Percentiles rank a stretch among this genome's conserved stretches.
Conservation (phyloP, 345 rosid species). For the Erysimum cheiranthoides region DNA sequence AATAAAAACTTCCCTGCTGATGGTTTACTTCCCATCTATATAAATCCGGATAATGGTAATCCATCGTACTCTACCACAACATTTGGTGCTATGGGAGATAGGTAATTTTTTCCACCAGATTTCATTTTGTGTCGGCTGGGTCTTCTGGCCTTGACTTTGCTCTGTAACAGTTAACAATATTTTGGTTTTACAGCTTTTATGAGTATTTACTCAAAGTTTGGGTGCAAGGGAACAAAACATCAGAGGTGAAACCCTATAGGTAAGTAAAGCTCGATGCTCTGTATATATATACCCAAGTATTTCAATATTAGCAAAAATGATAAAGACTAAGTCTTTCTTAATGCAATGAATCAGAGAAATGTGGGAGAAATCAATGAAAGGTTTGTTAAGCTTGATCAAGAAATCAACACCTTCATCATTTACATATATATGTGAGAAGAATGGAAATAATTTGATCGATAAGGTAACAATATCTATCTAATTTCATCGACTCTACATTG, state of each 20-base stretch:
- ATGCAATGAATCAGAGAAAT: slow-evolving; percentile 67
- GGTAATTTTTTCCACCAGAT: slow-evolving; percentile 53
- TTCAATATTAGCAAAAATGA: neutral
- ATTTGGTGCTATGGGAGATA: slow-evolving; percentile 99
- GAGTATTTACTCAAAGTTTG: slow-evolving; percentile 98
- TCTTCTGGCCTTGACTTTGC: slow-evolving; percentile 9
- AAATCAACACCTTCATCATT: slow-evolving; percentile 89
- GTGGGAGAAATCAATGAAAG: slow-evolving; percentile 99
- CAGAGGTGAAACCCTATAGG: slow-evolving; percentile 78
- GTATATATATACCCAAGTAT: neutral
- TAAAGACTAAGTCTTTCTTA: slow-evolving; percentile 9
- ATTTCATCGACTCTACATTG: neutral
- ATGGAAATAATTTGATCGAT: slow-evolving; percentile 61
- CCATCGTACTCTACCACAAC: slow-evolving; percentile 77
- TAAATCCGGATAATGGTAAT: slow-evolving; percentile 64
- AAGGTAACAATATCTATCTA: slow-evolving; percentile 59
- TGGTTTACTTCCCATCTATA: slow-evolving; percentile 93
- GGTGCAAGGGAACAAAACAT: slow-evolving; percentile 96
- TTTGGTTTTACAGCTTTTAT: slow-evolving; percentile 73
- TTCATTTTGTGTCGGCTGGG: neutral
- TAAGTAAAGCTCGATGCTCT: slow-evolving; percentile 34
- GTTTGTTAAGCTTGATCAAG: slow-evolving; percentile 75
- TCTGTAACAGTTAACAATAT: neutral
- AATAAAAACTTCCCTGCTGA: slow-evolving; percentile 87
- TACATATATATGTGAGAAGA: slow-evolving; percentile 87